phyloP scores from a whole-genome alignment of 1,284 basidiomycete species.

The Erythrobasidium hasegawianum region DNA sequence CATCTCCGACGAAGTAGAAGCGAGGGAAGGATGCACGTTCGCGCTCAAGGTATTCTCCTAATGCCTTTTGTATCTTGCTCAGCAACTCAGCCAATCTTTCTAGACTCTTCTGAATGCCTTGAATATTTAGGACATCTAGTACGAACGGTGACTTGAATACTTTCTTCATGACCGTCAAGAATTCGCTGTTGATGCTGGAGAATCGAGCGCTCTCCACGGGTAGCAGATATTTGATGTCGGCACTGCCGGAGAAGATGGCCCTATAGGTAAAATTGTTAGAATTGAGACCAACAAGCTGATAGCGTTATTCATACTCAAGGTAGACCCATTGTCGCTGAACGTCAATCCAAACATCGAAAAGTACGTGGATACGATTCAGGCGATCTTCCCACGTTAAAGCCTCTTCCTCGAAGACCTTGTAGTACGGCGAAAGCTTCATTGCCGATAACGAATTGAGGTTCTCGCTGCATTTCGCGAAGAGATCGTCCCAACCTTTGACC shows the following conservation, averaged over 20 bases:
- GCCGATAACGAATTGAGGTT: slow-evolving; percentile 92
- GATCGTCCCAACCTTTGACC: slow-evolving; percentile 95
- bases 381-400: slow-evolving; percentile 57
- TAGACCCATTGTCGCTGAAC: slow-evolving; percentile 99
- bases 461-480: slow-evolving; percentile 94
- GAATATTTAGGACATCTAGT: slow-evolving; percentile 93
- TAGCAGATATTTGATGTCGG: slow-evolving; percentile 95
- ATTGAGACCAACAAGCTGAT: too few relatives aligned
- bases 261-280: slow-evolving; percentile 16
- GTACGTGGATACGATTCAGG: slow-evolving; percentile 86
- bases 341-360: slow-evolving; percentile 99
- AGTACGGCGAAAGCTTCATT: slow-evolving; percentile 96
- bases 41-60: slow-evolving; percentile 97
- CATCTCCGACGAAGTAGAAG: slow-evolving; percentile 99
- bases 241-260: slow-evolving; percentile 98
- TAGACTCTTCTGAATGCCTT: slow-evolving; percentile 90
- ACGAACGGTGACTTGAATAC: slow-evolving; percentile 99
- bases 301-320: slow-evolving; percentile 58
- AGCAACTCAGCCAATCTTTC: slow-evolving; percentile 94
- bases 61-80: slow-evolving; percentile 98
- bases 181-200: slow-evolving; percentile 98
- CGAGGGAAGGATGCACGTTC: slow-evolving; percentile 97
- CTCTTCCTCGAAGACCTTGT: slow-evolving; percentile 63
- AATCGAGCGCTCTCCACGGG: slow-evolving; percentile 96
- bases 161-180: slow-evolving; percentile 97